Base-by-base conservation (phyloP, 108 stramenopile species). In the Conticribra guillardii region DNA sequence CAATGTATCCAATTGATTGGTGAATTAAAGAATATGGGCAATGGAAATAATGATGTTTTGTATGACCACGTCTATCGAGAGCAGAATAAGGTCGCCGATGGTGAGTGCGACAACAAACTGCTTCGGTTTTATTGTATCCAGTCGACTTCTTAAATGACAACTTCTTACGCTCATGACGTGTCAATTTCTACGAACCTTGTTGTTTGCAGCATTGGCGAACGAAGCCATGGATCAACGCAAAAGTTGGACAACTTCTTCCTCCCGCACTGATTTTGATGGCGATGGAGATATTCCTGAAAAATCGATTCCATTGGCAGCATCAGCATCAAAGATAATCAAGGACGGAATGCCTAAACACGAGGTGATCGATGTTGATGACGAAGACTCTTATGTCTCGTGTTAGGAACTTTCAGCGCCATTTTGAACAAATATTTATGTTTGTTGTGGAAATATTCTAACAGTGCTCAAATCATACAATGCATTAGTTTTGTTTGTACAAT, bases 41-140 rank as follows among this genome's bases (percentile, higher is more conserved):
- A 44, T 17, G 48, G 33, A 34, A 64, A 37, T 19, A 50, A 45
- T 28, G 21, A 18, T 26, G 41, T 52, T 21, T 55, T 50, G 26
- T 83, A 75, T 26, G 64, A 82, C n/a, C 93, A 95, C 68, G 87
- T 95, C 4, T 86, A 85, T 46, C 82, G 93, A 24, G 60, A 82
- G 3, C 33, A 84, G 32, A 95, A 95, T 60, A 65, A 59, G 49
- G 58, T 79, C 18, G 93, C 93, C 4, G 93, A 95, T 75, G 60
- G 81, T 73, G 55, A 64, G 72, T 33, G 66, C 85, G 21, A 19
- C 1, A 22, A 46, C 1, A 69, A 82, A 84, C 44, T 85, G 57
- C 22, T 85, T 68, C 34, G 85, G 52, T 9, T 5, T 29, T 51
- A 1, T 2, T 18, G 28, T 26, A n/a, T 11, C n/a, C 1, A 31